A percentile compares a stretch with the other conserved stretches of the same genome.
Evolutionary conservation across 768 basidiomycete genomes (phyloP).

Genomic region (Tulasnella sp.): DNA sequence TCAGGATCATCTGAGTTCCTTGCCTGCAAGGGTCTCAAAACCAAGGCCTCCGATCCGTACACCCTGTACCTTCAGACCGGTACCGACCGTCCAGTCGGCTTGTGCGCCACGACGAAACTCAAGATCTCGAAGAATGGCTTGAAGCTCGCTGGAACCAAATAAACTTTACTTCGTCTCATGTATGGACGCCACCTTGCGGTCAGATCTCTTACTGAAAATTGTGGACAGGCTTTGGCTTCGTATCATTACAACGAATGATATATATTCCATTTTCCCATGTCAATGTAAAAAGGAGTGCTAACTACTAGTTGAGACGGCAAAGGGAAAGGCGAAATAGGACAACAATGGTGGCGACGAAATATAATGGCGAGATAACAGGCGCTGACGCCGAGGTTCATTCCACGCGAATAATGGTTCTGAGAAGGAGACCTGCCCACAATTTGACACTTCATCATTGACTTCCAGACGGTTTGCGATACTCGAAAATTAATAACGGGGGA

Average conservation of each 20-base stretch:
- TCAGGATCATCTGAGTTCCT: background rate
- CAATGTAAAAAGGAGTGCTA: slow-evolving; percentile 5
- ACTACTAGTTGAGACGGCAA: background rate
- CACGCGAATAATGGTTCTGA: background rate
- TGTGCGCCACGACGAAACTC: slow-evolving; percentile 13
- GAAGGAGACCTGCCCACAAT: background rate
- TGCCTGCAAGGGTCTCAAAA: background rate
- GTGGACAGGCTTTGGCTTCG: background rate
- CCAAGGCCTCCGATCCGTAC: background rate
- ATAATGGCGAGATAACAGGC: background rate
- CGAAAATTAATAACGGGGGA: background rate
- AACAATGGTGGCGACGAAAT: background rate
- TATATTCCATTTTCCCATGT: background rate
- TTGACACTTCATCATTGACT: background rate
- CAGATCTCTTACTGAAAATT: no score
- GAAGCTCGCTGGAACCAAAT: slow-evolving; percentile 9
- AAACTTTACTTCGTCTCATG: background rate
- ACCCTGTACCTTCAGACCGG: slow-evolving; percentile 24
- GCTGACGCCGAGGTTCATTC: background rate
- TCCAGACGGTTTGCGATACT: background rate
- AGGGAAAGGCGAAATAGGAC: background rate
- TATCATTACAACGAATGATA: background rate
- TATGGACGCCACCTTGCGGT: no score
- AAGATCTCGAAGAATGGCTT: slow-evolving; percentile 4
- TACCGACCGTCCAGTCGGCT: background rate